phyloP scores from a whole-genome alignment of 345 rosid genomes.

The Eucalyptus dawsonii region DNA sequence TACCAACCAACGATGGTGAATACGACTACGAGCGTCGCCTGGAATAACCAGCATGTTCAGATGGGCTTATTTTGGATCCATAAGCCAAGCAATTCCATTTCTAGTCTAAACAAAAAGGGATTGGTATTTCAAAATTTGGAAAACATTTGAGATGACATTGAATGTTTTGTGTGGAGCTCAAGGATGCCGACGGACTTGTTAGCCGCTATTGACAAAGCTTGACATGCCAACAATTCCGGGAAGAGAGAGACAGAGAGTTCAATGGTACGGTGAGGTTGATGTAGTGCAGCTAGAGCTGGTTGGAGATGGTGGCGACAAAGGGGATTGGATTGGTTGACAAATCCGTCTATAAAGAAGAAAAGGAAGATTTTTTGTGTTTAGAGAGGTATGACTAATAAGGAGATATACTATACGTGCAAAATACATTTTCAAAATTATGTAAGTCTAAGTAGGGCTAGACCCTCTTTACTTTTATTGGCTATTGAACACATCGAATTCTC shows the following conservation, averaged over 20 bases:
- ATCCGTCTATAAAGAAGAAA: neutral
- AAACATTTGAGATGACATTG: neutral
- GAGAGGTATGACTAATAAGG: neutral
- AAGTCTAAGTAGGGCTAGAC: neutral
- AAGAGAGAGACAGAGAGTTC: no score
- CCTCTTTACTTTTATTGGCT: neutral
- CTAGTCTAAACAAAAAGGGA: neutral
- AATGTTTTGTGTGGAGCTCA: neutral
- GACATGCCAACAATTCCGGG: neutral
- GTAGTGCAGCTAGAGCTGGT: neutral
- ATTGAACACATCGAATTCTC: neutral
- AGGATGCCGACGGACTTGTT: neutral
- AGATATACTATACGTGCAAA: neutral
- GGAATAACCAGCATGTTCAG: neutral
- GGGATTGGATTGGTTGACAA: neutral
- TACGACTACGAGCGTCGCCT: neutral
- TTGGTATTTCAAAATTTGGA: neutral
- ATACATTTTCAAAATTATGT: neutral
- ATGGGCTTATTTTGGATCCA: neutral
- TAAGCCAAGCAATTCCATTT: neutral
- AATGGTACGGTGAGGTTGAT: neutral
- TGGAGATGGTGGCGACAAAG: neutral
- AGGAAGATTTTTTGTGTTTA: neutral
- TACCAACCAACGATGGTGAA: neutral
- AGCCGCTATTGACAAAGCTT: neutral